Conservation (phyloP, 108 stramenopile genomes). For the Cyclotella distinguenda region DNA sequence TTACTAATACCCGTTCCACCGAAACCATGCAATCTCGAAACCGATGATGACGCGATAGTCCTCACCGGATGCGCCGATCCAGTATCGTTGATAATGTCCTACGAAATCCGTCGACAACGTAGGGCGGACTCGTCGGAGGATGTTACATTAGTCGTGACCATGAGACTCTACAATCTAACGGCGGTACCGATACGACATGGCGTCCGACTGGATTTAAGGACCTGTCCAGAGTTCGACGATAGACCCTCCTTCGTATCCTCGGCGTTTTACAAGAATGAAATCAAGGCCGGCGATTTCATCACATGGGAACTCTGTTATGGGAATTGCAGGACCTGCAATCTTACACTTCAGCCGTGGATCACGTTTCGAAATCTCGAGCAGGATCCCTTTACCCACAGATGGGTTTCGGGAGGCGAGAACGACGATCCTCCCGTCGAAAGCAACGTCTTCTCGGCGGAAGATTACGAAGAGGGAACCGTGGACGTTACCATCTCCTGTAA, state of each 20-base stretch:
- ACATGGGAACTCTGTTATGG: conserved; percentile 64
- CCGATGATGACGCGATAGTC: conserved; percentile 3
- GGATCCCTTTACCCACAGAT: conserved; percentile 53
- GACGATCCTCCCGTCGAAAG: conserved; percentile 35
- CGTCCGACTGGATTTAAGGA: conserved; percentile 41
- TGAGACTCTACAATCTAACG: conserved; percentile 47
- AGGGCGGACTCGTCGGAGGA: conserved; percentile 30
- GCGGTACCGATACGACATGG: conserved; percentile 47
- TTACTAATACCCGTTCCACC: conserved; percentile 26
- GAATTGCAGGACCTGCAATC: conserved; percentile 42
- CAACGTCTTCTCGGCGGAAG: conserved; percentile 33
- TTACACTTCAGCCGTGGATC: conserved; percentile 51
- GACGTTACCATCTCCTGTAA: conserved; percentile 58
- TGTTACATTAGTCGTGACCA: conserved; percentile 45
- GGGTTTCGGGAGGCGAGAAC: conserved; percentile 40
- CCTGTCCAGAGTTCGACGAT: conserved; percentile 25
- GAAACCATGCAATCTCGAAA: neutral
- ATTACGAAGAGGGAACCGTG: conserved; percentile 41
- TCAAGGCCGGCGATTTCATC: conserved; percentile 66
- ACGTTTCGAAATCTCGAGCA: conserved; percentile 63
- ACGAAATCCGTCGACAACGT: conserved; percentile 20
- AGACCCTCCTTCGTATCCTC: conserved; percentile 37
- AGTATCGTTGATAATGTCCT: conserved; percentile 28
- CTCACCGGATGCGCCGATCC: conserved; percentile 48
- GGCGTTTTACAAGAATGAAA: conserved; percentile 52